These are phyloP conservation scores for Colletotrichum tabaci DNA, from an alignment of 2,329 filamentous ascomycete species.

Conservation along the genomic window DNA sequence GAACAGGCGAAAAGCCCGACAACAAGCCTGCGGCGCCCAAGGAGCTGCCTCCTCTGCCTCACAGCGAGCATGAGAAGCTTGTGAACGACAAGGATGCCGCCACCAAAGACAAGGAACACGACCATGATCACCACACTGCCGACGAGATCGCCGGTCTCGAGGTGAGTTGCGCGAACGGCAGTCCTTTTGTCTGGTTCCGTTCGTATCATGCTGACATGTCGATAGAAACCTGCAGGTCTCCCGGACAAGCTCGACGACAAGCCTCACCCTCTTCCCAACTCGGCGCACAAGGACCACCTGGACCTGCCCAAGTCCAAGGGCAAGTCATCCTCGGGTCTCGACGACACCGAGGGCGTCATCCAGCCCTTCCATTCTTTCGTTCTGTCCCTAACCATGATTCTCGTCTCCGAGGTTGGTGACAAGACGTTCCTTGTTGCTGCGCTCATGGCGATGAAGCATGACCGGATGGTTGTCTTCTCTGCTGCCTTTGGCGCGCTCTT, in stretches of 20 bases:
- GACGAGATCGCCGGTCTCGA: conserved; percentile 68
- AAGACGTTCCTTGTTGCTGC: conserved; percentile 98
- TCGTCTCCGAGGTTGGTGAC: conserved; percentile 97
- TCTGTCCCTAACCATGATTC: conserved; percentile 95
- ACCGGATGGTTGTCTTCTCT: conserved; percentile 92
- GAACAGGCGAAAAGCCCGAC: conserved; percentile 75
- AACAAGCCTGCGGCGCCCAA: conserved; percentile 89
- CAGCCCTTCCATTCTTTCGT: conserved; percentile 90
- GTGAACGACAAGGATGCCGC: conserved; percentile 59
- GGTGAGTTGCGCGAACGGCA: conserved; percentile 59
- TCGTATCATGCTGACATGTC: conserved; percentile 18
- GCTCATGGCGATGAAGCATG: conserved; percentile 99
- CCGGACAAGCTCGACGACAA: conserved; percentile 84
- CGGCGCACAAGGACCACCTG: conserved; percentile 75
- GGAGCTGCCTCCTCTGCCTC: conserved; percentile 85
- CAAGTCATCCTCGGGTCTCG: conserved; percentile 48
- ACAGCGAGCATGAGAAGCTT: conserved; percentile 83
- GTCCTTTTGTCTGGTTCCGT: too few relatives aligned
- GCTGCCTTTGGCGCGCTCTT: conserved; percentile 94
- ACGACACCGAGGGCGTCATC: conserved; percentile 75
- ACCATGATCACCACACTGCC: conserved; percentile 51
- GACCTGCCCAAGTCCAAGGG: conserved; percentile 61
- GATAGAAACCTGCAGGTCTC: conserved; percentile 84
- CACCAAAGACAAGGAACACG: conserved; percentile 61
- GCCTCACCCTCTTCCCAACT: conserved; percentile 77